Evolutionary conservation across 2,329 filamentous ascomycete genomes (phyloP).

Genomic region (Ambrosiella cleistominuta): DNA sequence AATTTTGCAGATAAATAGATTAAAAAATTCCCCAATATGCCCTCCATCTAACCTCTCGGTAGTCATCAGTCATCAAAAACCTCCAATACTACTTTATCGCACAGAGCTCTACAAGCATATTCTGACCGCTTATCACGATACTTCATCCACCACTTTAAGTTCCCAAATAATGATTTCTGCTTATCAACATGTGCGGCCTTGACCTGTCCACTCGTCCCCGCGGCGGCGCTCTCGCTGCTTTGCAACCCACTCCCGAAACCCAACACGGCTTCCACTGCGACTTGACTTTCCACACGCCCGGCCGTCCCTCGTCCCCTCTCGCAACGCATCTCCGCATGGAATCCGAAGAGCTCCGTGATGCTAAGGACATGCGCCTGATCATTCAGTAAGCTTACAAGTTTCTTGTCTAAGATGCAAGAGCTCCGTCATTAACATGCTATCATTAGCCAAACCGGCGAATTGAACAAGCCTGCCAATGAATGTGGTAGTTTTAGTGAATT

Average conservation of each 20-base stretch:
- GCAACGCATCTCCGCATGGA: conserved; percentile 29
- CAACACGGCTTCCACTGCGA: conserved; percentile 18
- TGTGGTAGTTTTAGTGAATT: conserved; percentile 19
- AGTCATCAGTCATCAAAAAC: no score
- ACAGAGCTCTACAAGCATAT: no score
- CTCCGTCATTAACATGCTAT: not conserved
- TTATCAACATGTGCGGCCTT: conserved; percentile 27
- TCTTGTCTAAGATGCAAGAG: not conserved
- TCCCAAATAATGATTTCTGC: not conserved
- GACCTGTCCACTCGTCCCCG: conserved; percentile 24
- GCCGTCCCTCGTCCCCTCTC: conserved; percentile 20
- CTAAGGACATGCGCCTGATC: conserved; percentile 20
- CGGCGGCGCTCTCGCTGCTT: conserved; percentile 29
- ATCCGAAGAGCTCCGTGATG: conserved; percentile 16
- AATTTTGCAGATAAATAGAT: not conserved
- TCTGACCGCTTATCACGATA: not conserved
- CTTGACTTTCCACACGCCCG: conserved; percentile 28
- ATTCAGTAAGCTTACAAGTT: conserved; percentile 25
- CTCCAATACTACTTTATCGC: no score
- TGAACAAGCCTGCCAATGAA: conserved; percentile 25
- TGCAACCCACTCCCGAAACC: conserved; percentile 18
- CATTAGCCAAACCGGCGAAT: conserved; percentile 8
- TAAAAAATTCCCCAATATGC: no score
- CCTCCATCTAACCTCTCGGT: no score
- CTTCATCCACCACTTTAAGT: not conserved